Evolutionary conservation across 129 eudicot species (phyloP).

Genomic region (Apium graveolens): DNA sequence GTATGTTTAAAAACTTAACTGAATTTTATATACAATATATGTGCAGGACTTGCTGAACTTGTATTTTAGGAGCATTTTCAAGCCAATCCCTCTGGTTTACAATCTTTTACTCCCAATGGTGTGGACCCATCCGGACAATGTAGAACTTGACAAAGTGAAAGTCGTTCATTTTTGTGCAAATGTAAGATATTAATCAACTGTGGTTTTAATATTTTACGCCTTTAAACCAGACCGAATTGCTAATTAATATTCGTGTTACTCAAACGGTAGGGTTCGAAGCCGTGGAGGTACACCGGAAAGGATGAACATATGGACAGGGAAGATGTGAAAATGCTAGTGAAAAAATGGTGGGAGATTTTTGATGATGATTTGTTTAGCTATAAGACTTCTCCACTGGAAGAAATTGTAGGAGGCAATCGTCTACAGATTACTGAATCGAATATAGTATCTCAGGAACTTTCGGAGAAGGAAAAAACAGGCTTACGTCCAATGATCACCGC

Average conservation of each 20-base stretch:
- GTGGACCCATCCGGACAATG: constrained; percentile 84
- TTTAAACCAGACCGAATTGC: not conserved
- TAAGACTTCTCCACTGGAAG: not conserved
- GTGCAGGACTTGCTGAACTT: constrained; percentile 68
- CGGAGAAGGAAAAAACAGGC: not conserved
- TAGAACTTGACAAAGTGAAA: constrained; percentile 47
- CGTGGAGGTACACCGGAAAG: not conserved
- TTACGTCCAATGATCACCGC: not conserved
- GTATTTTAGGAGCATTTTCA: constrained; percentile 54
- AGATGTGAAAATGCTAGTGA: not conserved
- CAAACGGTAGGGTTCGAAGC: not conserved
- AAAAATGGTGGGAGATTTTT: not conserved
- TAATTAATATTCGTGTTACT: not conserved
- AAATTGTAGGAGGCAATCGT: not conserved
- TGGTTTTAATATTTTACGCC: not conserved
- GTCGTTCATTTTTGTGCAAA: constrained; percentile 88
- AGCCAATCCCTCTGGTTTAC: constrained; percentile 53
- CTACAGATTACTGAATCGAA: not conserved
- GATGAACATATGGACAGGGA: constrained; percentile 6
- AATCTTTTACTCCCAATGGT: constrained; percentile 66
- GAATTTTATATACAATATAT: not conserved
- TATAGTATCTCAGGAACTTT: not conserved
- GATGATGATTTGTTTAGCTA: not conserved
- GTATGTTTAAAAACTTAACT: too few species aligned
- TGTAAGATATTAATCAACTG: constrained; percentile 12